Percentiles rank a stretch among this genome's conserved stretches.
Conservation (phyloP, 2,329 filamentous ascomycete species). For the Scleromitrula shiraiana region DNA sequence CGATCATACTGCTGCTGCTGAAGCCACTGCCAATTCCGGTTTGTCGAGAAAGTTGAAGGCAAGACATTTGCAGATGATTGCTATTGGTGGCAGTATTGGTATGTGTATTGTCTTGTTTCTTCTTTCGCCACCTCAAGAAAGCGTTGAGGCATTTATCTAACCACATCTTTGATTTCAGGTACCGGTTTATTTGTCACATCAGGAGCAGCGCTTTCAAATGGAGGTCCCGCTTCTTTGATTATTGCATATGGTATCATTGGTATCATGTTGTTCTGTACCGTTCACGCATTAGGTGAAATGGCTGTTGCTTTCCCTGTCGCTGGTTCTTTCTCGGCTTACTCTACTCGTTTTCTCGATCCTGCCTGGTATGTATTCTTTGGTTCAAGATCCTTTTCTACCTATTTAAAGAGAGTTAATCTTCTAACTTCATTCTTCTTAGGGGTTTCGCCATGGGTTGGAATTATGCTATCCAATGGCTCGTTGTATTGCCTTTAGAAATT, state of each 20-base stretch:
- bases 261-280: conserved; percentile 58
- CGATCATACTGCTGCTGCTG: conserved; percentile 54
- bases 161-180: conserved; percentile 51
- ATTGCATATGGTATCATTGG: conserved; percentile 27
- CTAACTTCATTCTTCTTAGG: too few relatives aligned
- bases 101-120: not conserved
- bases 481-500: conserved; percentile 75
- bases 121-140: not conserved
- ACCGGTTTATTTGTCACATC: conserved; percentile 23
- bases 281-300: conserved; percentile 85
- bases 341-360: conserved; percentile 86
- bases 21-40: conserved; percentile 62
- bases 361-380: too few relatives aligned
- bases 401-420: too few relatives aligned
- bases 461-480: conserved; percentile 75
- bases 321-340: conserved; percentile 85
- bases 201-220: conserved; percentile 28
- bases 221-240: conserved; percentile 30
- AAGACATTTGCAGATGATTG: conserved; percentile 53
- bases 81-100: conserved; percentile 31
- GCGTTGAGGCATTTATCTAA: not conserved
- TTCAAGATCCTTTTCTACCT: too few relatives aligned
- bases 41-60: conserved; percentile 52
- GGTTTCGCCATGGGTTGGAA: conserved; percentile 93
- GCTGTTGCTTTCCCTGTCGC: conserved; percentile 87